phyloP scores from a whole-genome alignment of 2,329 filamentous ascomycete species.

The Ceratocystis cacaofunesta region DNA sequence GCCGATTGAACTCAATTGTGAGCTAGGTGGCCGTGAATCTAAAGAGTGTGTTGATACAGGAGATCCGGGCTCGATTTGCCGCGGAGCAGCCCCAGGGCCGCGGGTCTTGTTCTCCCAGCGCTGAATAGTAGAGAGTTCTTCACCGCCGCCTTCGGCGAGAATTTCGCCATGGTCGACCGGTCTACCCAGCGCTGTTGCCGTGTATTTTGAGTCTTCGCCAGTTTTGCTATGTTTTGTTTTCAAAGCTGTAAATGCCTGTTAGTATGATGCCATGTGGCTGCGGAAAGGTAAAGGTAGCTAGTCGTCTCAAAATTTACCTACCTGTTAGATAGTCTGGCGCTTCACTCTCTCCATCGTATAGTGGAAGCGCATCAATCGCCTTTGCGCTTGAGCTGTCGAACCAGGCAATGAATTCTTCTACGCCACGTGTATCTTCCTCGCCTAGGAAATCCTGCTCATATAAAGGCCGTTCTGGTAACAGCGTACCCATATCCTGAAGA shows the following conservation, averaged over 20 bases:
- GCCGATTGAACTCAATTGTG: conserved; percentile 42
- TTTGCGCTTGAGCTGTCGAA: conserved; percentile 56
- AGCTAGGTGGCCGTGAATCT: conserved; percentile 35
- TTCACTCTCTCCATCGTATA: conserved; percentile 49
- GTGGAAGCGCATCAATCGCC: conserved; percentile 70
- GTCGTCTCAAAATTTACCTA: conserved; percentile 22
- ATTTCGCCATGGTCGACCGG: conserved; percentile 55
- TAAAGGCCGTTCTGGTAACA: conserved; percentile 52
- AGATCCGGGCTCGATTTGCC: background rate
- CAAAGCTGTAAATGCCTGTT: conserved; percentile 38
- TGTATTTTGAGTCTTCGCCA: conserved; percentile 72
- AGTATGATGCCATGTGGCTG: conserved; percentile 6
- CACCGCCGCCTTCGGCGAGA: conserved; percentile 58
- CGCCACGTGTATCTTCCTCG: conserved; percentile 62
- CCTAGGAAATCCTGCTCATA: conserved; percentile 54
- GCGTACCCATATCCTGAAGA: conserved; percentile 62
- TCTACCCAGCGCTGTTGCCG: conserved; percentile 69
- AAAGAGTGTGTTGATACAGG: conserved; percentile 1
- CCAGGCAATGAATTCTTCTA: conserved; percentile 69
- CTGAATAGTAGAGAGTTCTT: conserved; percentile 44
- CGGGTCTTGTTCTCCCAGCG: conserved; percentile 43
- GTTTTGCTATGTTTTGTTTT: conserved; percentile 90
- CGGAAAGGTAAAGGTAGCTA: background rate
- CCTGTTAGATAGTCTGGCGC: conserved; percentile 57
- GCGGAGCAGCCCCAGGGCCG: conserved; percentile 18